A percentile compares a stretch with the other conserved stretches of the same genome.
Conservation (phyloP, 2,329 filamentous ascomycete genomes). For the Arthrocladium fulminans region DNA sequence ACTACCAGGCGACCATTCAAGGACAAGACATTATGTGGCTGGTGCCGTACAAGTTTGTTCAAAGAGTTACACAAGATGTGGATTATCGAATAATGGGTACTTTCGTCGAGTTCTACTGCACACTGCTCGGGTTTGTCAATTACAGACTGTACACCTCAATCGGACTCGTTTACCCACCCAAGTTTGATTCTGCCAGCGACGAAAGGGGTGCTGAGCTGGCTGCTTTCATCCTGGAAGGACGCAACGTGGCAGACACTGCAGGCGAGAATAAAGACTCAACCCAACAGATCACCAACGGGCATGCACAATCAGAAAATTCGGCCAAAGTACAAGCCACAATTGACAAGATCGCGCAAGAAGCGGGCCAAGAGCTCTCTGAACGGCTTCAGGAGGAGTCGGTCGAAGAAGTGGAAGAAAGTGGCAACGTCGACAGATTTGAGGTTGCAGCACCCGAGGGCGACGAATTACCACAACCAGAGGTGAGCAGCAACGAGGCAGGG, state of each 20-base stretch:
- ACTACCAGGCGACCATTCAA: constrained; percentile 96
- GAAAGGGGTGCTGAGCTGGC: constrained; percentile 82
- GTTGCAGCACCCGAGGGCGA: constrained; percentile 76
- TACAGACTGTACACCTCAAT: constrained; percentile 86
- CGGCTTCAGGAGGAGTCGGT: constrained; percentile 37
- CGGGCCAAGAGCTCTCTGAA: constrained; percentile 33
- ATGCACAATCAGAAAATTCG: constrained; percentile 48
- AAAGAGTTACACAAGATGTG: constrained; percentile 83
- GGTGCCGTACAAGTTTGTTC: constrained; percentile 96
- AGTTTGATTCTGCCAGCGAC: constrained; percentile 79
- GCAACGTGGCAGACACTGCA: constrained; percentile 39
- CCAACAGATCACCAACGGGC: constrained; percentile 45
- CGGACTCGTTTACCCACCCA: constrained; percentile 89
- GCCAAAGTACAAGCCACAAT: constrained; percentile 61
- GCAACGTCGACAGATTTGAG: constrained; percentile 82
- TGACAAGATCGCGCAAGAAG: constrained; percentile 43
- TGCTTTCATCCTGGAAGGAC: constrained; percentile 83
- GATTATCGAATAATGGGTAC: constrained; percentile 99
- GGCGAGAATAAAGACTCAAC: constrained; percentile 46
- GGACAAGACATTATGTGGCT: constrained; percentile 96
- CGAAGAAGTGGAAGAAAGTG: constrained; percentile 37
- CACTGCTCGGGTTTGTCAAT: constrained; percentile 89
- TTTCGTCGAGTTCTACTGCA: constrained; percentile 98
- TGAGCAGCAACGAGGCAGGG: constrained; percentile 56
- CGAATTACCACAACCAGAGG: constrained; percentile 67